Evolutionary conservation across 306 rosid species (phyloP).

Genomic region (Potentilla sterilis): DNA sequence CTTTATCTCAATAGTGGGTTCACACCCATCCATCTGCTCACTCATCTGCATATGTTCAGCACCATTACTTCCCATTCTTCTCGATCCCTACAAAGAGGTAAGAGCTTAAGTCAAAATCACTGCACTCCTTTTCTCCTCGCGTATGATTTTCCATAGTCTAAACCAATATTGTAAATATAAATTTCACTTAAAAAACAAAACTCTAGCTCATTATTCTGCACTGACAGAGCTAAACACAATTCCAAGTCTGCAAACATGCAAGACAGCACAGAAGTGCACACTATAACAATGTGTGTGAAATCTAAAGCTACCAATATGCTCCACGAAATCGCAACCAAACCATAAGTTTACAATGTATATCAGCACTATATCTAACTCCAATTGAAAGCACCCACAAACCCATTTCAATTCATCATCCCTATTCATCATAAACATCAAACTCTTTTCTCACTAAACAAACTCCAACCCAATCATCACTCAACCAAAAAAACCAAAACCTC

Average conservation of each 20-base stretch:
- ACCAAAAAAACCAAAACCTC: not conserved
- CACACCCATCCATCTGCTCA: constrained; percentile 55
- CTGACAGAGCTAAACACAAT: constrained; percentile 5
- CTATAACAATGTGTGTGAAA: not conserved
- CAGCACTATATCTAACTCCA: not conserved
- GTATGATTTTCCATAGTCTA: not conserved
- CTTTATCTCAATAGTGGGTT: constrained; percentile 82
- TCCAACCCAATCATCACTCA: constrained; percentile 3
- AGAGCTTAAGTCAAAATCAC: constrained; percentile 8
- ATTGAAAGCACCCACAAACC: not conserved
- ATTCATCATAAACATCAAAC: not conserved
- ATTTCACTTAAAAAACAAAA: not conserved
- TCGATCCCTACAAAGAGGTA: constrained; percentile 30
- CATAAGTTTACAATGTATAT: not conserved
- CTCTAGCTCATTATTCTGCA: not conserved
- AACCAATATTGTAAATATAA: not conserved
- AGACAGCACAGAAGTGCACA: not conserved
- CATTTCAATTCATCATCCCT: not conserved
- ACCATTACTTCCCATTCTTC: constrained; percentile 69
- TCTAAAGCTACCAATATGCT: not conserved
- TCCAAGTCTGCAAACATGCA: not conserved
- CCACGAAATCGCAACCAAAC: not conserved
- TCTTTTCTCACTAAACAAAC: not conserved
- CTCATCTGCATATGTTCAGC: constrained; percentile 34
- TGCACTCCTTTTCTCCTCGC: not conserved